phyloP scores from a whole-genome alignment of 1,284 basidiomycete species.

The Boletus subluridellus region DNA sequence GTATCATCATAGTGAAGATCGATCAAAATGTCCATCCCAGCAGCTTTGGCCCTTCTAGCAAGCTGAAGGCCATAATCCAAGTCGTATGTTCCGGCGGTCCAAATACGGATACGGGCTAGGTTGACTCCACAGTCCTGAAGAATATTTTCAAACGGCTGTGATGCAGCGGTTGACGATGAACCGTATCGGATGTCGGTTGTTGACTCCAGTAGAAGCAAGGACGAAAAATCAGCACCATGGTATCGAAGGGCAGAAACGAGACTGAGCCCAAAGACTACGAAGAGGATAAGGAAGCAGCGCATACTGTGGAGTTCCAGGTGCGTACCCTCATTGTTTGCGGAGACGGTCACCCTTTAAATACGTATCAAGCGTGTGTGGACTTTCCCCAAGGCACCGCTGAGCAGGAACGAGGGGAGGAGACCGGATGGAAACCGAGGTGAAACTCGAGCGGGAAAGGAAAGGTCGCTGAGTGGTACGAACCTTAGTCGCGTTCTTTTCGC shows the following conservation, averaged over 20 bases:
- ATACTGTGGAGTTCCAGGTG: constrained; percentile 2
- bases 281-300: not conserved
- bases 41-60: constrained; percentile 11
- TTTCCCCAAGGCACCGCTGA: not conserved
- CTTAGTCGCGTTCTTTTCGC: not conserved
- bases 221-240: constrained; percentile 20
- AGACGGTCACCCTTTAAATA: not conserved
- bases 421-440: not conserved
- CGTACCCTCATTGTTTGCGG: not conserved
- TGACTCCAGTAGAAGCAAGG: constrained; percentile 15
- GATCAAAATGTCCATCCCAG: constrained; percentile 17
- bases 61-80: constrained; percentile 15
- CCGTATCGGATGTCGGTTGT: constrained; percentile 1
- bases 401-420: not conserved
- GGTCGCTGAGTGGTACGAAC: not conserved
- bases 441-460: not conserved
- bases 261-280: not conserved
- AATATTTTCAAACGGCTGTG: constrained; percentile 13
- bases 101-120: constrained; percentile 17
- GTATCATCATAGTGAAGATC: constrained; percentile 16
- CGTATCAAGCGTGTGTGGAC: not conserved
- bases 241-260: constrained; percentile 13
- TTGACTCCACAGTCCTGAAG: constrained; percentile 12
- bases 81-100: constrained; percentile 14
- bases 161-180: not conserved